Base-by-base conservation (phyloP, 2,329 filamentous ascomycete genomes). In the Coniochaeta hoffmannii region DNA sequence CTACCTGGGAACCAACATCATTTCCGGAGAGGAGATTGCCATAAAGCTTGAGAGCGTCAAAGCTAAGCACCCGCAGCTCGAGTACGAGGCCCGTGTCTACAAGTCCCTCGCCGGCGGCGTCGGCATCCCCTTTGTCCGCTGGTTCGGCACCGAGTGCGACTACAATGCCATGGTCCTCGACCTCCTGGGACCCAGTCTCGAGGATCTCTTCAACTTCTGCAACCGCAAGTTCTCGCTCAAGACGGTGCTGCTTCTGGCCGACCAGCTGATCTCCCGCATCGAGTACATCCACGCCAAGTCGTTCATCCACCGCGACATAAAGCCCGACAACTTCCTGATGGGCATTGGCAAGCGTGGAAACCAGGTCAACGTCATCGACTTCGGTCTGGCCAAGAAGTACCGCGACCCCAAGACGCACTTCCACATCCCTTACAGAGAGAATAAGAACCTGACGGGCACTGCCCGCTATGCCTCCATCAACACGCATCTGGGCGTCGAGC, bases 121-220 rank as follows among this genome's bases (percentile, higher is more conserved):
- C 65, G 94, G 94, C 58, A 99, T 99, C 63, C 94, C 94, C 50
- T 97, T 97, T 69, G 94, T 99, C 69, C 91, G 93, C 76, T 99
- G 94, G 94, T 99, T 97, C 74, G 94, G 94, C 64, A 97, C 93
- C 58, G 94, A 99, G 77, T 97, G 93, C 75, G 94, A 97, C 78
- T 97, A 99, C 85, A 97, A 99, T 76, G 94, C 94, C 72, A 97
- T 99, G 94, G 94, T 99, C 53, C 85, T 97, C 62, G 94, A 99
- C 69, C 86, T 99, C 26, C 88, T 99, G 57, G 94, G 94, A 36
- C 94, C 94, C 63, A 94, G 88, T 68, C 77, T 99, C 74, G 94
- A 99, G 76, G 94, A 99, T 71, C 83, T 99, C 32, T 99, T 99
- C 89, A 97, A 99, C 84, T 97, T 97, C 75, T 99, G 94, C 86